Percentiles rank a stretch among this genome's conserved stretches.
These are phyloP conservation scores for Carallia brachiata DNA, from an alignment of 345 rosid species.

Conservation along the genomic window DNA sequence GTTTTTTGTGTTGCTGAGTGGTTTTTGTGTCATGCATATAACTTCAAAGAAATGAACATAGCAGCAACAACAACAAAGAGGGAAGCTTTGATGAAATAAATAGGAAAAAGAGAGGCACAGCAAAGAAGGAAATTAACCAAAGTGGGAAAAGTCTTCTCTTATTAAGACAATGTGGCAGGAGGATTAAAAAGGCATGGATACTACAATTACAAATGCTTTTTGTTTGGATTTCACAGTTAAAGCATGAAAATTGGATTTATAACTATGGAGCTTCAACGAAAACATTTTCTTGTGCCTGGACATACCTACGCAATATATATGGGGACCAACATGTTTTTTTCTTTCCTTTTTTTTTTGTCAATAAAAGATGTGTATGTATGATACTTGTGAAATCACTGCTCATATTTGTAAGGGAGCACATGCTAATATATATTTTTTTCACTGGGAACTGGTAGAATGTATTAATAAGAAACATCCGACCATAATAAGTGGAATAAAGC, in stretches of 20 bases:
- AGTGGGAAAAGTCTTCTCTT: slow-evolving; percentile 13
- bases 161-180: slow-evolving; percentile 31
- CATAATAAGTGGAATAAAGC: too few species aligned
- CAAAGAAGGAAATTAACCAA: background rate
- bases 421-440: too few species aligned
- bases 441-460: too few species aligned
- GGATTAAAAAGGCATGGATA: background rate
- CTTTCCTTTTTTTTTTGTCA: too few species aligned
- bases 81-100: background rate
- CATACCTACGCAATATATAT: too few species aligned
- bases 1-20: background rate
- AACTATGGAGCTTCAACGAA: too few species aligned
- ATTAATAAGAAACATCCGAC: too few species aligned
- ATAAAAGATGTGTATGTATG: too few species aligned
- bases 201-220: background rate
- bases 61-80: background rate
- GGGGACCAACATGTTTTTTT: background rate
- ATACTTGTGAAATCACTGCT: too few species aligned
- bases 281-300: too few species aligned
- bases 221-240: background rate
- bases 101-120: background rate
- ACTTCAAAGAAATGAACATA: background rate
- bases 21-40: slow-evolving; percentile 30
- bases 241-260: too few species aligned
- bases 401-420: too few species aligned